Conservation (phyloP, 1,284 basidiomycete species). For the Rugiboletus extremiorientalis region DNA sequence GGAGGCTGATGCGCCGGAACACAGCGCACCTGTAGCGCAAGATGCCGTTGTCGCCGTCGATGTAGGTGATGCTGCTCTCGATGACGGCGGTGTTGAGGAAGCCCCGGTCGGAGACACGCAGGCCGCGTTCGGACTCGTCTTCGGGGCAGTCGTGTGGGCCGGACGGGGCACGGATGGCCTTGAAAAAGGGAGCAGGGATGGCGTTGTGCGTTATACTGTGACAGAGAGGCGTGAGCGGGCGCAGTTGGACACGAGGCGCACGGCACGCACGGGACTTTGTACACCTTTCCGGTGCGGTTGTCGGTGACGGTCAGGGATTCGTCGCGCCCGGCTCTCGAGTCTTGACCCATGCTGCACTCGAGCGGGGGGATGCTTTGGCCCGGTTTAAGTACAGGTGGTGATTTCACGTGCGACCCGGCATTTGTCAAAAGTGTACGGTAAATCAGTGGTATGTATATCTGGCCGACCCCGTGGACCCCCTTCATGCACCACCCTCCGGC, state of each 20-base stretch:
- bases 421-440: no score
- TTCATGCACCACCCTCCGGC: constrained; percentile 11
- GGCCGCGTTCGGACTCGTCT: constrained; percentile 80
- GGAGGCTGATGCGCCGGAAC: background rate
- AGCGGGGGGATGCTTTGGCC: background rate
- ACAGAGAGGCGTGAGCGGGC: background rate
- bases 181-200: constrained; percentile 80
- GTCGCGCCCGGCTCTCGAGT: constrained; percentile 23
- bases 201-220: constrained; percentile 73
- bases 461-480: background rate
- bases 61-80: constrained; percentile 79
- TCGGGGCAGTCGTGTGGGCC: constrained; percentile 66
- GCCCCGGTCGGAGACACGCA: constrained; percentile 77
- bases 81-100: constrained; percentile 89
- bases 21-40: constrained; percentile 63
- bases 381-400: no score
- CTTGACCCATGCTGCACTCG: constrained; percentile 26
- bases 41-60: constrained; percentile 83
- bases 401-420: no score
- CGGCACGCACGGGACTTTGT: constrained; percentile 66
- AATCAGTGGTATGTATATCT: no score
- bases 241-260: background rate
- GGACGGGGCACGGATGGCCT: constrained; percentile 60
- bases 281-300: constrained; percentile 82
- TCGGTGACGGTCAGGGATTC: constrained; percentile 70